Base-by-base conservation (phyloP, 148 eudicot genomes). In the Agrostemma githago region DNA sequence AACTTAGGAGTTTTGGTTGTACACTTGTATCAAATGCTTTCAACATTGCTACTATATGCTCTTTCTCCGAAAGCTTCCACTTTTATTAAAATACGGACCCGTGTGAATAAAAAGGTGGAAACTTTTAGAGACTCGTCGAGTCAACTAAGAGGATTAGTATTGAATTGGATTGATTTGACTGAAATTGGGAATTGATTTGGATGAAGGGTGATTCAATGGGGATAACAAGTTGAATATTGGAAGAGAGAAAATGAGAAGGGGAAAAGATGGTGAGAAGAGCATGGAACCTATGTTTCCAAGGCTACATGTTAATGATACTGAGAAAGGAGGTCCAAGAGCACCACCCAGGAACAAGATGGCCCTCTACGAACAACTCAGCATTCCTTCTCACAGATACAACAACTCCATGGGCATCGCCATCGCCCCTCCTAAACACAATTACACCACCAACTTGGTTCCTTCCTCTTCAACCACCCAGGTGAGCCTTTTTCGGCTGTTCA, bases 281-380 rank as follows among this genome's bases (percentile, higher is more conserved):
- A 73, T 81, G 92, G 89, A 85, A 70, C 96, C 96, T 16, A 83
- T 93, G 96, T 93, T 93, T 80, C 96, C 95, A 46, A 88, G 98
- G 85, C 84, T 93, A 77, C 90, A 90, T 86, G 89, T 93, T 15
- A 93, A 93, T 75, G 98, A 93, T 82, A 79, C 90, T 38, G 98
- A 91, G 71, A 93, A 84, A 83, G 98, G 96, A 79, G 96, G 96
- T 70, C 98, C 96, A 81, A 89, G 90, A 79, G 94, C 98, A 65
- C 98, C 98, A 64, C 98, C 98, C 40, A 85, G 98, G 82, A 90
- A 93, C 81, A 93, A 90, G 83, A 93, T 93, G 98, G 98, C 98
- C 10, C 90, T 93, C 41, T 93, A 93, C 80, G 98, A 93, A 68
- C 94, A 93, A 74, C 91, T 90, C 53, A 89, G 89, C 5, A 89